Evolutionary conservation across 2,329 filamentous ascomycete species (phyloP).

Genomic region (Colletotrichum kahawae): DNA sequence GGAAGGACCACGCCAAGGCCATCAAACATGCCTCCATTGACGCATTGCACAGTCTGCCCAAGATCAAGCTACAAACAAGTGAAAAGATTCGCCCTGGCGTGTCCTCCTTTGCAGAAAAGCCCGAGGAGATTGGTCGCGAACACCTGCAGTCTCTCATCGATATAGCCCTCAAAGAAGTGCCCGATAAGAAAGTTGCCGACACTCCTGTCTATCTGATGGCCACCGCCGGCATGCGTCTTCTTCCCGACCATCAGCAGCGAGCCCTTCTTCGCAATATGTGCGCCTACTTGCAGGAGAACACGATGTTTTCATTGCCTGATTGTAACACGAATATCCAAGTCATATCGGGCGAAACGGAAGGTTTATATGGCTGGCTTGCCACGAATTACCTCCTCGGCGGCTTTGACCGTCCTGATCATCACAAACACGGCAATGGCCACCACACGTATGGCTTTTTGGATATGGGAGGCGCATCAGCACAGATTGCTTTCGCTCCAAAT

Average conservation of each 20-base stretch:
- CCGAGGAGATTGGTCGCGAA: constrained; percentile 77
- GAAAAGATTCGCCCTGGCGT: constrained; percentile 95
- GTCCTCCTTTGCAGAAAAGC: constrained; percentile 84
- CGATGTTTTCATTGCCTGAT: constrained; percentile 85
- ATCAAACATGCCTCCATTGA: constrained; percentile 52
- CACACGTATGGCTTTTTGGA: constrained; percentile 97
- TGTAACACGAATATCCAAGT: constrained; percentile 90
- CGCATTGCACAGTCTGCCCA: constrained; percentile 73
- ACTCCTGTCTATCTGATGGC: constrained; percentile 96
- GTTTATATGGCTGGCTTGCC: constrained; percentile 95
- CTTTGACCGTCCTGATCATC: constrained; percentile 77
- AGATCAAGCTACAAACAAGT: constrained; percentile 83
- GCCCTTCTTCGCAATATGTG: constrained; percentile 81
- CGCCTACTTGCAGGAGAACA: constrained; percentile 77
- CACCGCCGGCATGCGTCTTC: constrained; percentile 90
- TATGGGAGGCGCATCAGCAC: constrained; percentile 97
- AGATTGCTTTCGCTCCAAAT: constrained; percentile 98
- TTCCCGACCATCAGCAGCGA: constrained; percentile 75
- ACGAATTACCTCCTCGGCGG: constrained; percentile 94
- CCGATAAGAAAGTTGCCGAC: constrained; percentile 74
- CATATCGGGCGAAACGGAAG: constrained; percentile 94
- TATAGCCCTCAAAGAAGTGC: constrained; percentile 81
- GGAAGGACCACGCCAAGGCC: constrained; percentile 78
- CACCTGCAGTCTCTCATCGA: constrained; percentile 82
- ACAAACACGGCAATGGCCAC: constrained; percentile 84